Conservation (phyloP, 495 filamentous ascomycete species). For the Chaetomium tenue region DNA sequence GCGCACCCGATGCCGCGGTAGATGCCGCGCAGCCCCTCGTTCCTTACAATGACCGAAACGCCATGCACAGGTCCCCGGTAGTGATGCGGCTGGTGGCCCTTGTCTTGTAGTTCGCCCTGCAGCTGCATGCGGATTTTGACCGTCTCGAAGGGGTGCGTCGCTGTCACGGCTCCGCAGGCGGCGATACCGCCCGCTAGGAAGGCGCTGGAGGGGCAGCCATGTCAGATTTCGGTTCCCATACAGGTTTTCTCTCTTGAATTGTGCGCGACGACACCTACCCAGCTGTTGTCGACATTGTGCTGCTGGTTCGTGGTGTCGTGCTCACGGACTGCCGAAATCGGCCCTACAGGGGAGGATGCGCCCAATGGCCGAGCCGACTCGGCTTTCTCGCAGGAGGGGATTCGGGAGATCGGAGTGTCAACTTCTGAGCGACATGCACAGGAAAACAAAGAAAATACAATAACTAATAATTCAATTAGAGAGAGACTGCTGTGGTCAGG, state of each 20-base stretch:
- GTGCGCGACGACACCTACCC: slow-evolving; percentile 37
- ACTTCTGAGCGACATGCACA: background rate
- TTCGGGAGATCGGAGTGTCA: background rate
- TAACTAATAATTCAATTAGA: background rate
- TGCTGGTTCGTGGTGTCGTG: background rate
- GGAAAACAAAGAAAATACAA: slow-evolving; percentile 2
- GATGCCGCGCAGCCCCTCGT: slow-evolving; percentile 83
- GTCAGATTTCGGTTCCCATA: slow-evolving; percentile 24
- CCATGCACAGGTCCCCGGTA: slow-evolving; percentile 94
- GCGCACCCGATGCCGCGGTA: slow-evolving; percentile 89
- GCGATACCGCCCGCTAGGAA: slow-evolving; percentile 96
- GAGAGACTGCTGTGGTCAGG: slow-evolving; percentile 12
- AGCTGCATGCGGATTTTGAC: slow-evolving; percentile 98
- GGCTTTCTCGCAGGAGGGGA: background rate
- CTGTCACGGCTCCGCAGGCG: slow-evolving; percentile 94
- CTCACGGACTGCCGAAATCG: slow-evolving; percentile 8
- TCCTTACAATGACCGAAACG: slow-evolving; percentile 82
- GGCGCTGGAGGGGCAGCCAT: slow-evolving; percentile 41
- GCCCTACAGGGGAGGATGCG: slow-evolving; percentile 12
- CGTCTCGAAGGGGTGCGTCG: slow-evolving; percentile 97
- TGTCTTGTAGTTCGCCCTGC: slow-evolving; percentile 91
- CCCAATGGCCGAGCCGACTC: slow-evolving; percentile 12
- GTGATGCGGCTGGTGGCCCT: slow-evolving; percentile 74
- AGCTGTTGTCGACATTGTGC: slow-evolving; percentile 48
- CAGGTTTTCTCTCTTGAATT: background rate